These are phyloP conservation scores for Tuber melanosporum DNA, from an alignment of 495 filamentous ascomycete species.

Conservation along the genomic window DNA sequence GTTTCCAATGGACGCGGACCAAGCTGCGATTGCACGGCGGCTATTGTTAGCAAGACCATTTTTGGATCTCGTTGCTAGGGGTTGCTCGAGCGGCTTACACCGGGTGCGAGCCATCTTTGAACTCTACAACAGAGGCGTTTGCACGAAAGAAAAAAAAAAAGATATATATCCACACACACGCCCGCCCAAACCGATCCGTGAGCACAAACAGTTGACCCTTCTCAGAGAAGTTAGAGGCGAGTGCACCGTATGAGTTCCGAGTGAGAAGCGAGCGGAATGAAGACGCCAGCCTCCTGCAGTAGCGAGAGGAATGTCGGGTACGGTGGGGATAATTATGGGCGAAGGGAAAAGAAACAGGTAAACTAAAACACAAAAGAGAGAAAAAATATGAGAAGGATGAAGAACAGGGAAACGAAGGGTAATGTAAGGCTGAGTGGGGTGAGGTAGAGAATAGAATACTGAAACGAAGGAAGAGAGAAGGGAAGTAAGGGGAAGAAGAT, in stretches of 20 bases:
- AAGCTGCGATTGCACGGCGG: constrained; percentile 19
- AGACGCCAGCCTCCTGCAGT: not conserved
- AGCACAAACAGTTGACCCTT: not conserved
- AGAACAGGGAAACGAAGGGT: constrained; percentile 7
- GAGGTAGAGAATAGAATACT: constrained; percentile 16
- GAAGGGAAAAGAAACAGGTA: constrained; percentile 16
- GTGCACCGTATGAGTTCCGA: not conserved
- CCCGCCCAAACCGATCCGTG: not conserved
- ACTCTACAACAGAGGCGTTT: not conserved
- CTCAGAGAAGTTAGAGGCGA: not conserved
- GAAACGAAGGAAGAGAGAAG: constrained; percentile 7
- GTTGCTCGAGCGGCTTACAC: constrained; percentile 22
- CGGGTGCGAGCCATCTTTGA: constrained; percentile 38
- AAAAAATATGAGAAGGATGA: constrained; percentile 23
- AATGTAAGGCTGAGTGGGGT: not conserved
- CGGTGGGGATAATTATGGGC: constrained; percentile 12
- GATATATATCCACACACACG: constrained; percentile 11
- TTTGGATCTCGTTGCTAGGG: constrained; percentile 16
- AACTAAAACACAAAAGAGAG: constrained; percentile 17
- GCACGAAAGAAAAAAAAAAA: constrained; percentile 26
- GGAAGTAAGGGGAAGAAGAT: constrained; percentile 14
- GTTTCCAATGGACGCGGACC: constrained; percentile 37
- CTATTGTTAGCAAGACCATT: constrained; percentile 21
- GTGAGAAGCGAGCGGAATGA: not conserved
- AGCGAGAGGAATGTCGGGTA: constrained; percentile 12